Base-by-base conservation (phyloP, 805 yeast genomes). In the Kregervanrija pseudodelftensis region DNA sequence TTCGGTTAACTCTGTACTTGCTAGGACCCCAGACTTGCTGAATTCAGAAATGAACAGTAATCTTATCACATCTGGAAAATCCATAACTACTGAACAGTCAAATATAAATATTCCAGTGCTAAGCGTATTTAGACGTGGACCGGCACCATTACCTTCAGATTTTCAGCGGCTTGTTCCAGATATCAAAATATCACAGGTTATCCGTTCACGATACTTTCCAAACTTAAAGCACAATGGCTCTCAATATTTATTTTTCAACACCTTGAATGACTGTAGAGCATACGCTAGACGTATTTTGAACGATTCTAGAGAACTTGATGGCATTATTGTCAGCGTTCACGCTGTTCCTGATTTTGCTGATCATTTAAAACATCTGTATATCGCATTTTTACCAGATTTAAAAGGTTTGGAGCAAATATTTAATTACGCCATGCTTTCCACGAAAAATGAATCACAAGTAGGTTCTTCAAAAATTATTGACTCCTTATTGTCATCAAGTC, bases 161-260 rank as follows among this genome's bases (percentile, higher is more conserved):
- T 22, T 22, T 22, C 28, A 22, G 8, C 7, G 8, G 8, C 28
- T 22, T 4, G 28, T 22, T 22, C 28, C 28, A 22, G 28, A 22
- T 22, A 7, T 42, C 8, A 47, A 53, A 11, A 63, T 57, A 30
- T 66, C 74, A 41, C 59, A 60, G n/a, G 68, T 73, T 3, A 64
- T 76, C 12, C 71, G 78, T 45, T 74, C 75, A 11, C 58, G 89
- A 42, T 65, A 73, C 48, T 74, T 77, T 0, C 41, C 57, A 2
- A 70, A 65, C 13, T 56, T 82, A 17, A 49, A 61, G 34, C 70
- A 74, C 30, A 61, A 68, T 47, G 73, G 75, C 36, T 68, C 72
- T 4, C 79, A 78, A 57, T 82, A 73, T 56, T 58, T 83, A 33
- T 56, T 77, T 7, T 83, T 83, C 54, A 65, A 66, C 4, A 60